Percentiles rank a stretch among this genome's conserved stretches.
These are phyloP conservation scores for Sugiyamaella paludigena DNA, from an alignment of 1,139 yeast species.

Conservation along the genomic window DNA sequence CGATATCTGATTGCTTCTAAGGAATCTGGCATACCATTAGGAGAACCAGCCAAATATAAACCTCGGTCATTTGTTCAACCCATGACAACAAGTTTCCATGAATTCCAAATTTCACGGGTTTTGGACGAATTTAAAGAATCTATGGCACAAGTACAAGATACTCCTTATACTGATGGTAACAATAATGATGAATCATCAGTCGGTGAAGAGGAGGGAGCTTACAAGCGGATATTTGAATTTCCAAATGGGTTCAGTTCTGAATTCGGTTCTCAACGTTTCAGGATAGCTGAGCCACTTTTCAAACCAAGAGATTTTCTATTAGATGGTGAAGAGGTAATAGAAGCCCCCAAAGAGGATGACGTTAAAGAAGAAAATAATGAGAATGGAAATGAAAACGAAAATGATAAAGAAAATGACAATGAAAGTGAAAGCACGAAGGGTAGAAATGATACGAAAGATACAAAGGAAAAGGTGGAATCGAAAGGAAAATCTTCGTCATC, in stretches of 20 bases:
- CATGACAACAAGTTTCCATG: slow-evolving; percentile 31
- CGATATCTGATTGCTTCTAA: slow-evolving; percentile 35
- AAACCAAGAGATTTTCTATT: slow-evolving; percentile 41
- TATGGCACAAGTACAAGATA: slow-evolving; percentile 45
- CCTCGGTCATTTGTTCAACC: slow-evolving; percentile 32
- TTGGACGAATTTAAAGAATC: slow-evolving; percentile 65
- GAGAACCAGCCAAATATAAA: slow-evolving; percentile 41
- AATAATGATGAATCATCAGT: slow-evolving; percentile 4
- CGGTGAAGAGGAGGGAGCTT: slow-evolving; percentile 18
- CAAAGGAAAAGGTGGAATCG: slow-evolving; percentile 25
- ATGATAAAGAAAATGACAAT: slow-evolving; percentile 29
- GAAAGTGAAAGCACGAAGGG: slow-evolving; percentile 16
- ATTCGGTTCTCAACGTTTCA: slow-evolving; percentile 60
- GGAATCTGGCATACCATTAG: slow-evolving; percentile 31
- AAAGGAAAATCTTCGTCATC: background rate
- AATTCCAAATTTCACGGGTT: slow-evolving; percentile 34
- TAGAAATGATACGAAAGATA: slow-evolving; percentile 11
- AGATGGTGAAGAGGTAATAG: slow-evolving; percentile 24
- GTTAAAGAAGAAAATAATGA: slow-evolving; percentile 25
- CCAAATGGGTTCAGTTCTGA: slow-evolving; percentile 65
- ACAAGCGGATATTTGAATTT: slow-evolving; percentile 64
- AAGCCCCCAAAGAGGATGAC: slow-evolving; percentile 27
- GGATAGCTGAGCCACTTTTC: slow-evolving; percentile 72
- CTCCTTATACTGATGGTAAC: slow-evolving; percentile 38
- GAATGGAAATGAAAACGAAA: slow-evolving; percentile 26